Percentiles rank a stretch among this genome's conserved stretches.
Evolutionary conservation across 495 filamentous ascomycete genomes (phyloP).

Genomic region (Durotheca rogersii): DNA sequence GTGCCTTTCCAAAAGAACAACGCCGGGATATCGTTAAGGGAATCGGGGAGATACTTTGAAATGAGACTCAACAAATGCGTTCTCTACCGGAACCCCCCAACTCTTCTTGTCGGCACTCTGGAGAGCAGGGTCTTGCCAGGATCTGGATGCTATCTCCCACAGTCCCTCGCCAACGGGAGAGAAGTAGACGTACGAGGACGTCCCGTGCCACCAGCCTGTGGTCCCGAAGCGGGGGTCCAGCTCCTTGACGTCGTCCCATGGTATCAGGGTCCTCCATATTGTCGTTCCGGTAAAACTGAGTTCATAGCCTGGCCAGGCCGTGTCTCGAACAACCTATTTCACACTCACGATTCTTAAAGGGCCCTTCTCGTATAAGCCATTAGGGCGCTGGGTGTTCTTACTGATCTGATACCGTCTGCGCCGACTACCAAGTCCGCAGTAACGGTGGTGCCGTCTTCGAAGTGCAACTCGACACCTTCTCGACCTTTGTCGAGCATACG

Average conservation of each 20-base stretch:
- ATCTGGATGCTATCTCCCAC: constrained; percentile 36
- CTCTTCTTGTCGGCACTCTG: constrained; percentile 41
- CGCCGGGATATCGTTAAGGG: not conserved
- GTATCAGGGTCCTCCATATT: constrained; percentile 43
- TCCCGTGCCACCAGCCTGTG: constrained; percentile 51
- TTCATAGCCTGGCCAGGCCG: constrained; percentile 37
- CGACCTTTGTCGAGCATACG: constrained; percentile 31
- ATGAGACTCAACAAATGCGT: constrained; percentile 44
- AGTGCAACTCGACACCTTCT: constrained; percentile 37
- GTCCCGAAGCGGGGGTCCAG: constrained; percentile 41
- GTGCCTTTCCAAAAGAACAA: not conserved
- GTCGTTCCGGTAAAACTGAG: constrained; percentile 46
- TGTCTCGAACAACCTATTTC: constrained; percentile 29
- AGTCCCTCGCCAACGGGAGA: constrained; percentile 45
- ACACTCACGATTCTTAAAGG: constrained; percentile 3
- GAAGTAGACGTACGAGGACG: constrained; percentile 47
- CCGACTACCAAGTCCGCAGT: constrained; percentile 52
- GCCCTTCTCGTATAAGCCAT: too few relatives aligned
- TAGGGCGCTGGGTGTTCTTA: constrained; percentile 34
- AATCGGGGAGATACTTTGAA: constrained; percentile 29
- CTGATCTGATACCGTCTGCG: constrained; percentile 55
- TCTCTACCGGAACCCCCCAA: constrained; percentile 50
- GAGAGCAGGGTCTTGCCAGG: constrained; percentile 31
- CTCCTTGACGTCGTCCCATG: constrained; percentile 34
- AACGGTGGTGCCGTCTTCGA: constrained; percentile 41